Conservation (phyloP, 2,329 filamentous ascomycete genomes). For the Stagonosporopsis chrysanthemi region DNA sequence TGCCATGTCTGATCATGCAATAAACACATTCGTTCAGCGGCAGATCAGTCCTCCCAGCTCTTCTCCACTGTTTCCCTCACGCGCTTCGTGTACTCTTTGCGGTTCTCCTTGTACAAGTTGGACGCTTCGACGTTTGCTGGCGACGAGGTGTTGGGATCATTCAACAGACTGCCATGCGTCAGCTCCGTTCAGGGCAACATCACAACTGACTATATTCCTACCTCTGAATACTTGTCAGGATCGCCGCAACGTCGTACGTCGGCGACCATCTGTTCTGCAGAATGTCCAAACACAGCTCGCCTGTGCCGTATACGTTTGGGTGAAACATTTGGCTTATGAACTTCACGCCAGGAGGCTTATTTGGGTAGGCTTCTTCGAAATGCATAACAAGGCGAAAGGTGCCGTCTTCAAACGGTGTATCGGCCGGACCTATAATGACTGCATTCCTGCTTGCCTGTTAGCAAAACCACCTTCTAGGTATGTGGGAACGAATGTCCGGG, state of each 20-base stretch:
- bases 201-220: no score
- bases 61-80: conserved; percentile 98
- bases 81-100: conserved; percentile 93
- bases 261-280: conserved; percentile 98
- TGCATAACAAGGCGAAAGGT: conserved; percentile 98
- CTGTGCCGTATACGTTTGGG: conserved; percentile 96
- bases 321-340: conserved; percentile 99
- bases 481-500: background rate
- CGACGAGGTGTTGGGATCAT: conserved; percentile 98
- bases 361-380: conserved; percentile 98
- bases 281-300: conserved; percentile 95
- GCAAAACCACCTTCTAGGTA: conserved; percentile 1
- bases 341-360: conserved; percentile 96
- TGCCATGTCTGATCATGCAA: conserved; percentile 23
- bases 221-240: conserved; percentile 98
- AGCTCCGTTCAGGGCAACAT: conserved; percentile 24
- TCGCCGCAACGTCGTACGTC: conserved; percentile 96
- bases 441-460: conserved; percentile 76
- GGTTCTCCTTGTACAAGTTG: conserved; percentile 97
- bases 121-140: conserved; percentile 98
- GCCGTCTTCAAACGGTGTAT: conserved; percentile 97
- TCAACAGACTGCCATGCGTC: conserved; percentile 73
- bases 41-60: conserved; percentile 87
- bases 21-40: conserved; percentile 3
- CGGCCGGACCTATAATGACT: conserved; percentile 94